Percentiles rank a stretch among this genome's conserved stretches.
phyloP scores from a whole-genome alignment of 1,284 basidiomycete species.

The Somion occarium region DNA sequence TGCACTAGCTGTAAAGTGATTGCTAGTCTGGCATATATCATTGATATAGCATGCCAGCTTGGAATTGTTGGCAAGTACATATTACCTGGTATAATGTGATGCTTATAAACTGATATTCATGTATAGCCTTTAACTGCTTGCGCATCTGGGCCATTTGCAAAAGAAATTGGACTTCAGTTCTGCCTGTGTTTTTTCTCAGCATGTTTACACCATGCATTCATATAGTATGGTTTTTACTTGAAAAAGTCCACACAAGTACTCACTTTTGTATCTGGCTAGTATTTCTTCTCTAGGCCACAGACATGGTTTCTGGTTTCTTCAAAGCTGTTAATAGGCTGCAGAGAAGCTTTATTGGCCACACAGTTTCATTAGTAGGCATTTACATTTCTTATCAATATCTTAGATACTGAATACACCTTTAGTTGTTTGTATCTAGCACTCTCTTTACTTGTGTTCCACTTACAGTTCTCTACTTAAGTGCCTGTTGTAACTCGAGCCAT shows the following conservation, averaged over 20 bases:
- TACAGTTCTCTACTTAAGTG: neutral
- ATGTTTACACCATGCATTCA: neutral
- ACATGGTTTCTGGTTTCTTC: neutral
- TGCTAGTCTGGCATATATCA: neutral
- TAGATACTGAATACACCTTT: neutral
- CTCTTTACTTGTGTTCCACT: neutral
- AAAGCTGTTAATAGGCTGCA: neutral
- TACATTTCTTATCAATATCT: neutral
- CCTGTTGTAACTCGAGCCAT: neutral
- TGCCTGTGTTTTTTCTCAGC: neutral
- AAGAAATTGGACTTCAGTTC: neutral
- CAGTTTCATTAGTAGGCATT: neutral
- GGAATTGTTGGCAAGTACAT: neutral
- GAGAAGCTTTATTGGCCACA: neutral
- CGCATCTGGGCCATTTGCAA: neutral
- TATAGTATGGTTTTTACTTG: neutral
- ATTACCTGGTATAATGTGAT: no score
- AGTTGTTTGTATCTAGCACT: neutral
- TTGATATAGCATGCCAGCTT: neutral
- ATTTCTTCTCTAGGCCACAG: no score
- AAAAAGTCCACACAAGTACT: no score
- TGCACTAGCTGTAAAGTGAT: neutral
- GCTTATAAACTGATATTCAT: no score
- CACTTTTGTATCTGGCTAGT: no score
- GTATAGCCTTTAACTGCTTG: neutral